Conservation (phyloP, 2,329 filamentous ascomycete genomes). For the Neurospora crassa region DNA sequence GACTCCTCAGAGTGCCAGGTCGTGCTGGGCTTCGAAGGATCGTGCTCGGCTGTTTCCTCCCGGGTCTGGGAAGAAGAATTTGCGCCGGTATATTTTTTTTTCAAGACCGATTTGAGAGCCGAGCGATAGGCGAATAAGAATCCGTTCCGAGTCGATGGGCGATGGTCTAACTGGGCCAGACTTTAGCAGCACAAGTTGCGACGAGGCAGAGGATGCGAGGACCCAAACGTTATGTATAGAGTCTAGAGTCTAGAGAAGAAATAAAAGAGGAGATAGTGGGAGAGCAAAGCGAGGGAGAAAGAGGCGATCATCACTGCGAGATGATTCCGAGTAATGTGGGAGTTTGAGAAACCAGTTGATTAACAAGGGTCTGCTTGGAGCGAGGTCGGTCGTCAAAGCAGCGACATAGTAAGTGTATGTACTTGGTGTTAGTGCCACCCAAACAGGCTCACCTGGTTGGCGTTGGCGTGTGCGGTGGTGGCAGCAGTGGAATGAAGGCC, state of each 20-base stretch:
- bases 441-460: neutral
- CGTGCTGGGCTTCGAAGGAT: neutral
- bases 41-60: neutral
- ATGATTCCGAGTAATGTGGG: slow-evolving; percentile 13
- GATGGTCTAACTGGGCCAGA: neutral
- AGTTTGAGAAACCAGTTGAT: slow-evolving; percentile 1
- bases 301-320: slow-evolving; percentile 13
- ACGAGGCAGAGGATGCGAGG: neutral
- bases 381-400: neutral
- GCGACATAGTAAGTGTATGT: neutral
- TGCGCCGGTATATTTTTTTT: neutral
- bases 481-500: neutral
- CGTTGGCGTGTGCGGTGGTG: neutral
- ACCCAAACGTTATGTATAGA: neutral
- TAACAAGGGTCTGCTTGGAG: neutral
- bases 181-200: neutral
- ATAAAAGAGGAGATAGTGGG: slow-evolving; percentile 8
- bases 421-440: neutral
- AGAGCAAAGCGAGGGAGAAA: slow-evolving; percentile 4
- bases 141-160: neutral
- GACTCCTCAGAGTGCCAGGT: neutral
- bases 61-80: neutral
- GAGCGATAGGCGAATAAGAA: neutral
- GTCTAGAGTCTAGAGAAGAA: neutral
- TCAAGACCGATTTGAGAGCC: neutral